Evolutionary conservation across 371 early-diverging fungal species (phyloP).

Genomic region (Mortierella sp.): DNA sequence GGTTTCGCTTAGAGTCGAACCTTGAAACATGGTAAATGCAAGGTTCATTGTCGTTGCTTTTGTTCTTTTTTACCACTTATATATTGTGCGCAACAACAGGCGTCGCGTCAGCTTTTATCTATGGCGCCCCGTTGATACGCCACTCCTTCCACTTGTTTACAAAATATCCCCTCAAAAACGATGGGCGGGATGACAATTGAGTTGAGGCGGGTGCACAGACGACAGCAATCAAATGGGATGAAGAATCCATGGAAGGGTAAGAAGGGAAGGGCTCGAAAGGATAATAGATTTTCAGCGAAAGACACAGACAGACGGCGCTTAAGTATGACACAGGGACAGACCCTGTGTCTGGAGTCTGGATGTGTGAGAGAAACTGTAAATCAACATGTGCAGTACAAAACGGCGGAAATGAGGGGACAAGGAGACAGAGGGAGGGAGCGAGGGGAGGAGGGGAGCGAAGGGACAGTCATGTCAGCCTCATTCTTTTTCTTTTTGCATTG

Average conservation of each 20-base stretch:
- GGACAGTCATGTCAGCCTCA: not conserved
- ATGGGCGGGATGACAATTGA: too few species aligned
- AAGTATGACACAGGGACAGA: not conserved
- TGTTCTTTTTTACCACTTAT: too few species aligned
- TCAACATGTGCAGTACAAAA: not conserved
- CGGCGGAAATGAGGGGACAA: not conserved
- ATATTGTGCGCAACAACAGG: too few species aligned
- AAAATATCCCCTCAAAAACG: too few species aligned
- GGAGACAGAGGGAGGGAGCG: not conserved
- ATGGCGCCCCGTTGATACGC: not conserved
- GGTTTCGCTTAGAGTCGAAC: not conserved
- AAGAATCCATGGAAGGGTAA: not conserved
- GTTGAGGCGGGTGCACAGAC: too few species aligned
- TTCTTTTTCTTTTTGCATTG: not conserved
- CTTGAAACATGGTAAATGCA: too few species aligned
- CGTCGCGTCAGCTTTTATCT: not conserved
- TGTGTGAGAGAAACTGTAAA: not conserved
- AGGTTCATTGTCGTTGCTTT: too few species aligned
- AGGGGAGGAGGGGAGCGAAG: too few species aligned
- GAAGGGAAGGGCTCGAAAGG: not conserved
- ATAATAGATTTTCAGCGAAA: not conserved
- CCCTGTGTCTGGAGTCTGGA: conserved; percentile 8
- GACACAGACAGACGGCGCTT: not conserved
- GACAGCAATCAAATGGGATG: not conserved
- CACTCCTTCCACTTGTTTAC: too few species aligned